A percentile compares a stretch with the other conserved stretches of the same genome.
These are phyloP conservation scores for Biancaea sappan DNA, from an alignment of 306 rosid species.

Conservation along the genomic window DNA sequence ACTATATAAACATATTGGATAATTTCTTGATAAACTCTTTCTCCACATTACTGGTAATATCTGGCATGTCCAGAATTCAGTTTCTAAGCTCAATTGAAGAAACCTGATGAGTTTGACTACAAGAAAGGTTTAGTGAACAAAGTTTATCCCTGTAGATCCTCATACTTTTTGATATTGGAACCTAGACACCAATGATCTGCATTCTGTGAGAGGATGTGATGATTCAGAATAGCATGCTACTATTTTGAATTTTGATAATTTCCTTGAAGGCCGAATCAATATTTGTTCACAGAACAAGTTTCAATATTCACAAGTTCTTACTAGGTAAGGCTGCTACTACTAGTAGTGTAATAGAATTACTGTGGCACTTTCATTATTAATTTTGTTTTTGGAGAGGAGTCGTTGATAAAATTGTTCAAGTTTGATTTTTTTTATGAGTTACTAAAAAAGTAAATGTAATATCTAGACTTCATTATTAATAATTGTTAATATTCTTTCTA, in stretches of 20 bases:
- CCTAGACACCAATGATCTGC: neutral
- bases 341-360: neutral
- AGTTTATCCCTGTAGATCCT: neutral
- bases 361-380: neutral
- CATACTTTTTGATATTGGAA: neutral
- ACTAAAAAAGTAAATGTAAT: neutral
- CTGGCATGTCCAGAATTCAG: constrained; percentile 11
- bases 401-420: neutral
- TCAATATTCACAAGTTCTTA: constrained; percentile 8
- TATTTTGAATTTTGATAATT: neutral
- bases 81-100: constrained; percentile 7
- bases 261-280: neutral
- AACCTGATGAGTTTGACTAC: constrained; percentile 9
- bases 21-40: constrained; percentile 19
- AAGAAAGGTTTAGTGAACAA: neutral
- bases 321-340: neutral
- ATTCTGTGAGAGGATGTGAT: constrained; percentile 2
- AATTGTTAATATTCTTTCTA: neutral
- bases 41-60: neutral
- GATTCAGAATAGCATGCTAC: constrained; percentile 2
- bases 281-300: constrained; percentile 5
- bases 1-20: constrained; percentile 10
- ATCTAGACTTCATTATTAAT: constrained; percentile 1
- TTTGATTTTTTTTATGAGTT: neutral
- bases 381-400: neutral